Conservation (phyloP, 352 stramenopile genomes). For the Thraustochytrium striatum region DNA sequence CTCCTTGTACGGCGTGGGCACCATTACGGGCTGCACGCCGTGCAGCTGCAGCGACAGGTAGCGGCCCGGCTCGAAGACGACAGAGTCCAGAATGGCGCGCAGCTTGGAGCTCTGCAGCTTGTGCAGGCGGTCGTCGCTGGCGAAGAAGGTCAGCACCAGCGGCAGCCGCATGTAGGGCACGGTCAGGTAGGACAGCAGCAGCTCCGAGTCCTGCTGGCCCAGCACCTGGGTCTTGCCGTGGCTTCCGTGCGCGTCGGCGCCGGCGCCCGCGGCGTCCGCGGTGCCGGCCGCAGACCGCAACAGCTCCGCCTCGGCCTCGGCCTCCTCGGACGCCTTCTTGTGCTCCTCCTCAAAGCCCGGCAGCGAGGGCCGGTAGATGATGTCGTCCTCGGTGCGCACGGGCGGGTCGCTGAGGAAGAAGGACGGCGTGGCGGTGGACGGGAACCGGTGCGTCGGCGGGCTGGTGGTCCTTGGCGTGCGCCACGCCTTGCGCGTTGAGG, state of each 20-base stretch:
- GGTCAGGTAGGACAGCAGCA: slow-evolving; percentile 81
- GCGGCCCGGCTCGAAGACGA: slow-evolving; percentile 80
- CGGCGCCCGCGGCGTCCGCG: not conserved
- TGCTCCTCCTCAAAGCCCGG: slow-evolving; percentile 50
- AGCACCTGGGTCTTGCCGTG: slow-evolving; percentile 25
- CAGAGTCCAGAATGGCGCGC: slow-evolving; percentile 72
- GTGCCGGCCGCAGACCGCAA: not conserved
- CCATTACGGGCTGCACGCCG: slow-evolving; percentile 42
- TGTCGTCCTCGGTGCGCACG: slow-evolving; percentile 53
- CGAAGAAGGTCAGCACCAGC: slow-evolving; percentile 77
- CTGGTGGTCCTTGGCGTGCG: slow-evolving; percentile 33
- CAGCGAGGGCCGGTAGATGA: slow-evolving; percentile 53
- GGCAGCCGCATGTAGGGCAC: slow-evolving; percentile 82
- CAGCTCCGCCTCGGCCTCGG: not conserved
- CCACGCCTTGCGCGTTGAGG: slow-evolving; percentile 27
- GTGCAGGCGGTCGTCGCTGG: slow-evolving; percentile 74
- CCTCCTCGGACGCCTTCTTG: not conserved
- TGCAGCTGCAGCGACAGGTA: slow-evolving; percentile 54
- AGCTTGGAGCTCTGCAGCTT: slow-evolving; percentile 77
- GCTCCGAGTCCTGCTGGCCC: slow-evolving; percentile 69
- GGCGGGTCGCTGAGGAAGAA: slow-evolving; percentile 45
- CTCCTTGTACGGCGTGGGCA: slow-evolving; percentile 56
- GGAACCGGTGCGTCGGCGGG: slow-evolving; percentile 49
- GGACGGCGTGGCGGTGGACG: slow-evolving; percentile 47
- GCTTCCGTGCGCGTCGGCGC: not conserved